phyloP scores from a whole-genome alignment of 148 eudicot genomes.

The Vaccinium myrtillus region DNA sequence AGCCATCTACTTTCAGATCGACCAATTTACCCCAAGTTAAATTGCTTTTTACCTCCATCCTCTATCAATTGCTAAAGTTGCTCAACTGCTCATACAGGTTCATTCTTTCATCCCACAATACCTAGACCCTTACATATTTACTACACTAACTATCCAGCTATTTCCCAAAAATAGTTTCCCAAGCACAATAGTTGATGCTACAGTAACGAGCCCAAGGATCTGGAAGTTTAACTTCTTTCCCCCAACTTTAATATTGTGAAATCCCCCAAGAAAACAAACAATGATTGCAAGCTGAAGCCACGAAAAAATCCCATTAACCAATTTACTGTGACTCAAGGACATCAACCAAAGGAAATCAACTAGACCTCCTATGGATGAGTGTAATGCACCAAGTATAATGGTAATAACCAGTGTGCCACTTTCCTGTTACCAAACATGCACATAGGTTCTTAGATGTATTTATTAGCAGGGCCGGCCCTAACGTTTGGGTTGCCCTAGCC shows the following conservation, averaged over 20 bases:
- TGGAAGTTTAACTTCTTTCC: not conserved
- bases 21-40: not conserved
- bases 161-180: not conserved
- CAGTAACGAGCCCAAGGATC: not conserved
- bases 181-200: not conserved
- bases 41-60: not conserved
- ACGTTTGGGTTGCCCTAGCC: no score
- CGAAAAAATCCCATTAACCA: not conserved
- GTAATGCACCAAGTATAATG: not conserved
- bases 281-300: not conserved
- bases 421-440: not conserved
- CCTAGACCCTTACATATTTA: not conserved
- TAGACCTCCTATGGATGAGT: not conserved
- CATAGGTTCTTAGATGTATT: not conserved
- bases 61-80: not conserved
- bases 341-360: conserved; percentile 3
- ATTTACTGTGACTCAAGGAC: not conserved
- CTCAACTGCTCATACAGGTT: not conserved
- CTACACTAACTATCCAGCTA: not conserved
- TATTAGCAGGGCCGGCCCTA: not conserved
- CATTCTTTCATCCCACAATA: not conserved
- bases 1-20: not conserved
- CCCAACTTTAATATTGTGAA: not conserved
- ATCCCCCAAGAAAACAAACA: not conserved
- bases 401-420: not conserved